Conservation (phyloP, 352 stramenopile species). For the Phytophthora constricta region DNA sequence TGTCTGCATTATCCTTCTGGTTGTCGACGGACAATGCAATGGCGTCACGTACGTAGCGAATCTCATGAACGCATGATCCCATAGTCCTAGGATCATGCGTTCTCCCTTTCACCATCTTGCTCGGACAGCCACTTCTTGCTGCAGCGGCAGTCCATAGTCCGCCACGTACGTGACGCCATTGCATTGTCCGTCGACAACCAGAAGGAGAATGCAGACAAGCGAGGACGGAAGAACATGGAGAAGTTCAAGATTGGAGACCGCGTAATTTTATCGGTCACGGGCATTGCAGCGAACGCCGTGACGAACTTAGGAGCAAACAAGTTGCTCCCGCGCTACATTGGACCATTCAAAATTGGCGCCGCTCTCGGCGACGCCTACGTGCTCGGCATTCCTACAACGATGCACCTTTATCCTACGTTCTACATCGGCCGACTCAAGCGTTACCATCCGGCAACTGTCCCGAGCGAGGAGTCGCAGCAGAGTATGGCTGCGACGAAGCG, state of each 20-base stretch:
- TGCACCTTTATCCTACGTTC: conserved; percentile 29
- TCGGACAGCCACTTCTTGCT: too few relatives aligned
- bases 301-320: conserved; percentile 12
- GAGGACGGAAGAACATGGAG: too few relatives aligned
- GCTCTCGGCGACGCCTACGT: conserved; percentile 6
- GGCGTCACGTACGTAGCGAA: too few relatives aligned
- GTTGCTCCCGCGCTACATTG: conserved; percentile 21
- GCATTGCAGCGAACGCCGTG: background rate
- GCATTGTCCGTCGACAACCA: conserved; percentile 8
- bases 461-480: too few relatives aligned
- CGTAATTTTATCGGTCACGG: conserved; percentile 22
- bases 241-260: conserved; percentile 13
- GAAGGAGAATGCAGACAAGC: conserved; percentile 22
- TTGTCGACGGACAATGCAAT: too few relatives aligned
- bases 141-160: background rate
- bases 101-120: too few relatives aligned
- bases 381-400: conserved; percentile 7
- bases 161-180: conserved; percentile 5
- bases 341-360: conserved; percentile 6
- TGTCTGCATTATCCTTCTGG: too few relatives aligned
- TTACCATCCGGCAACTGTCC: conserved; percentile 20
- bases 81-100: too few relatives aligned
- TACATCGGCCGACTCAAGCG: too few relatives aligned
- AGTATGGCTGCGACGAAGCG: background rate
- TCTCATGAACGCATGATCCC: too few relatives aligned